phyloP scores from a whole-genome alignment of 1,284 basidiomycete genomes.

The Singerocomus inundabilis region DNA sequence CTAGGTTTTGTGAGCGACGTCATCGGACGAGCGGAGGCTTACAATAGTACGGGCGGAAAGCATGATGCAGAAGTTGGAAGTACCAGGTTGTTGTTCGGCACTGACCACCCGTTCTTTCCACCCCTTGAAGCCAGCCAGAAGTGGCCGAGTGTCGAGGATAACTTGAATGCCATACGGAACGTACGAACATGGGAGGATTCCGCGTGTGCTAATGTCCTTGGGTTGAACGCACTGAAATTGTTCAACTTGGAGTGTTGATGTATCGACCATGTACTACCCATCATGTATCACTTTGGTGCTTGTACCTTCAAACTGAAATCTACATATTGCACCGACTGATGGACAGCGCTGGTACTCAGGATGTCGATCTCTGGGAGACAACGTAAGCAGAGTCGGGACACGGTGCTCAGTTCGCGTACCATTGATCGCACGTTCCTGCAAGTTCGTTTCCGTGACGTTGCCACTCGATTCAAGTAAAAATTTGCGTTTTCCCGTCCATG shows the following conservation, averaged over 20 bases:
- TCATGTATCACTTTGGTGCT: conserved; percentile 41
- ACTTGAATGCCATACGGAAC: conserved; percentile 72
- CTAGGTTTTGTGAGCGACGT: conserved; percentile 72
- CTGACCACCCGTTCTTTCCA: conserved; percentile 90
- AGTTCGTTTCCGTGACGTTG: conserved; percentile 84
- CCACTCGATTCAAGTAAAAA: conserved; percentile 92
- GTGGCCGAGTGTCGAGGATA: conserved; percentile 83
- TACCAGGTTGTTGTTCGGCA: conserved; percentile 74
- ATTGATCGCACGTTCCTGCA: conserved; percentile 72
- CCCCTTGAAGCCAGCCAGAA: conserved; percentile 66
- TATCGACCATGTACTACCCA: conserved; percentile 9
- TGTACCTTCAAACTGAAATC: conserved; percentile 96
- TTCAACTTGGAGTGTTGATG: conserved; percentile 46
- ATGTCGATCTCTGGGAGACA: conserved; percentile 84
- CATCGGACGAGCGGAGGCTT: conserved; percentile 60
- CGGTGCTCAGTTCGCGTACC: conserved; percentile 45
- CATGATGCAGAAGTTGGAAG: conserved; percentile 42
- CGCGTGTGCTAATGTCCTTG: conserved; percentile 59
- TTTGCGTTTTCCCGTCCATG: conserved; percentile 75
- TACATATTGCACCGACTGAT: conserved; percentile 89
- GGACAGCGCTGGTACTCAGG: conserved; percentile 88
- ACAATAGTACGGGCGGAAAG: conserved; percentile 39
- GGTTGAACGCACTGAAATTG: conserved; percentile 67
- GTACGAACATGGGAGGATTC: conserved; percentile 50
- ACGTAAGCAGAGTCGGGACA: conserved; percentile 3